Evolutionary conservation across 2,329 filamentous ascomycete genomes (phyloP).

Genomic region (Neophaeococcomyces mojaviensis): DNA sequence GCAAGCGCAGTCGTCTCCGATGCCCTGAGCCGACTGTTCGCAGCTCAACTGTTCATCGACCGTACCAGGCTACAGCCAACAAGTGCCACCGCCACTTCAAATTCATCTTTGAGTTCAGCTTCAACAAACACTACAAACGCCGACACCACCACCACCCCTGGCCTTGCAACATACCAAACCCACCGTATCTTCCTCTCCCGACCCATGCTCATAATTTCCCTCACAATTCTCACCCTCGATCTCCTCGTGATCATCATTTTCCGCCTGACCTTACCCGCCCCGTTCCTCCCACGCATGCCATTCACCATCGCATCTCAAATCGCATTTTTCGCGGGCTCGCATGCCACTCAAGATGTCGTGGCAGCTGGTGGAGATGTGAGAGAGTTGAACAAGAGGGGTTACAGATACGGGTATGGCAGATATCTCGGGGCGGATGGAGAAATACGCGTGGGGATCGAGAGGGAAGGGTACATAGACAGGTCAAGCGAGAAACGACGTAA

Average conservation of each 20-base stretch:
- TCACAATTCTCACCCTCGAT: constrained; percentile 50
- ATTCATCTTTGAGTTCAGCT: neutral
- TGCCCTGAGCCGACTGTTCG: constrained; percentile 1
- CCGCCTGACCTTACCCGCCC: constrained; percentile 12
- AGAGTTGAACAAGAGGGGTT: neutral
- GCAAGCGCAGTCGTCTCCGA: neutral
- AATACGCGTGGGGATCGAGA: constrained; percentile 5
- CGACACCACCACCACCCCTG: neutral
- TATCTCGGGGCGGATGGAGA: constrained; percentile 46
- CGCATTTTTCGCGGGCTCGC: constrained; percentile 29
- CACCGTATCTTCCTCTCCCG: neutral
- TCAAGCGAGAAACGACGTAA: too few relatives aligned
- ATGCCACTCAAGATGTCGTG: constrained; percentile 6
- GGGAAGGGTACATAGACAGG: neutral
- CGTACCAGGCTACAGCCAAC: neutral
- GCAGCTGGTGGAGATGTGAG: neutral
- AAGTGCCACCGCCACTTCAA: neutral
- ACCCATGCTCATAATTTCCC: constrained; percentile 25
- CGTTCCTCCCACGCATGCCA: constrained; percentile 49
- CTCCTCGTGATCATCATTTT: constrained; percentile 29
- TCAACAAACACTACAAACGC: neutral
- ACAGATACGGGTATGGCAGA: constrained; percentile 4
- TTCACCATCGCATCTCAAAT: constrained; percentile 13
- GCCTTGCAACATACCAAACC: neutral
- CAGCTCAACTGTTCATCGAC: neutral